Conservation (phyloP, 2,329 filamentous ascomycete species). For the Sporothrix brunneoviolacea region DNA sequence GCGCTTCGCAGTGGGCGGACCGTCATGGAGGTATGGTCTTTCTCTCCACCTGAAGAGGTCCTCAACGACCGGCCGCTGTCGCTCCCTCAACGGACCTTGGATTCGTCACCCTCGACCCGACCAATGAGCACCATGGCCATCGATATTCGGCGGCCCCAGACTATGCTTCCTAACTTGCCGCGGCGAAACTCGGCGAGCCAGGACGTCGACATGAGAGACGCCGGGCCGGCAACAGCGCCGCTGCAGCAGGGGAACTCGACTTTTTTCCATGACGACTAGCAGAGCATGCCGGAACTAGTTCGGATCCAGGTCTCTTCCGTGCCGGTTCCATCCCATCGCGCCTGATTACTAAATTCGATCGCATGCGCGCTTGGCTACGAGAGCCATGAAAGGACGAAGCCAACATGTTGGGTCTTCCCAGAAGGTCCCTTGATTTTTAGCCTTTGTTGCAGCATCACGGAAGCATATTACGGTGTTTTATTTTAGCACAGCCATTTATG, state of each 20-base stretch:
- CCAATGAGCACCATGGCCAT: slow-evolving; percentile 46
- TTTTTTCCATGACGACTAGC: slow-evolving; percentile 41
- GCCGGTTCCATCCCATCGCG: slow-evolving; percentile 1
- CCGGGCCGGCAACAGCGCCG: slow-evolving; percentile 48
- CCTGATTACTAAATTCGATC: too few species aligned
- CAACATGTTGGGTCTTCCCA: not conserved
- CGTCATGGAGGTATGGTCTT: slow-evolving; percentile 98
- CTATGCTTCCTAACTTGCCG: slow-evolving; percentile 25
- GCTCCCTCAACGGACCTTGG: slow-evolving; percentile 40
- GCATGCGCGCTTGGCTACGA: too few species aligned
- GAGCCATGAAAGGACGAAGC: too few species aligned
- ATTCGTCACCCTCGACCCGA: slow-evolving; percentile 36
- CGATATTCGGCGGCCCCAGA: slow-evolving; percentile 34
- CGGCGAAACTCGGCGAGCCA: slow-evolving; percentile 31
- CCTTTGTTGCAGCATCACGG: not conserved
- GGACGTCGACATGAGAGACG: slow-evolving; percentile 52
- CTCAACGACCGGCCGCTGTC: slow-evolving; percentile 48
- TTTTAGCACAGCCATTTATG: not conserved
- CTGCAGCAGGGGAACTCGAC: slow-evolving; percentile 40
- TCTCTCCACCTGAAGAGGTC: slow-evolving; percentile 74
- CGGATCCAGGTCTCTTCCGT: too few species aligned
- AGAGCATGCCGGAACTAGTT: not conserved
- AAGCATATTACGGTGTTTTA: not conserved
- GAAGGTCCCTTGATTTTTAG: not conserved
- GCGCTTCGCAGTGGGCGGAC: slow-evolving; percentile 78